These are phyloP conservation scores for Coemansia sp. DNA, from an alignment of 192 early-diverging fungal genomes.

Conservation along the genomic window DNA sequence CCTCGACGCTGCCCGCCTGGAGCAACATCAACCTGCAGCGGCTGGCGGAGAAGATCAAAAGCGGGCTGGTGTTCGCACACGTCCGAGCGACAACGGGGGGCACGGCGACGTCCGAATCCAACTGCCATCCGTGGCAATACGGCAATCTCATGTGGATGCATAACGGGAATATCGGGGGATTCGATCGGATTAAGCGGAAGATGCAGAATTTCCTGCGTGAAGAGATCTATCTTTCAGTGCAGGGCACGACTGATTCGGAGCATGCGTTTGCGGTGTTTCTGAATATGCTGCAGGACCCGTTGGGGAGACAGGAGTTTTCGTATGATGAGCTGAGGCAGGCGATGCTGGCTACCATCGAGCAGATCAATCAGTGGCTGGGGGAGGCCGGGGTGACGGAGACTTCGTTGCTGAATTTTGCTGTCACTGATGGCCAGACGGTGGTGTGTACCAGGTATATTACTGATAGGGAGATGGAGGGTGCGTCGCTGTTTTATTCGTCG, in stretches of 20 bases:
- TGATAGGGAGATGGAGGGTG: conserved; percentile 63
- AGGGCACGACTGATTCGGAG: conserved; percentile 80
- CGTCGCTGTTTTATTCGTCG: conserved; percentile 76
- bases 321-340: conserved; percentile 62
- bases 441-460: conserved; percentile 76
- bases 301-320: conserved; percentile 53
- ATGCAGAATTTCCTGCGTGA: conserved; percentile 63
- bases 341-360: conserved; percentile 72
- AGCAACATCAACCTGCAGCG: conserved; percentile 73
- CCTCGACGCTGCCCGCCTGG: conserved; percentile 78
- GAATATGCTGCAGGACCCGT: conserved; percentile 57
- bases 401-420: conserved; percentile 76
- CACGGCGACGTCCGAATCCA: conserved; percentile 66
- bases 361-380: conserved; percentile 68
- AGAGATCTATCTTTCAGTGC: conserved; percentile 65
- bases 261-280: conserved; percentile 79
- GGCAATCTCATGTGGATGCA: conserved; percentile 83
- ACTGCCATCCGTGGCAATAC: conserved; percentile 66
- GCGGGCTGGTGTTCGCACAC: conserved; percentile 72
- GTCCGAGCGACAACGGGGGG: conserved; percentile 74
- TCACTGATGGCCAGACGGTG: conserved; percentile 73
- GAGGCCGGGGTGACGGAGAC: conserved; percentile 62
- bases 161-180: conserved; percentile 68
- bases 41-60: conserved; percentile 72
- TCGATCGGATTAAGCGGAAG: conserved; percentile 65